Evolutionary conservation across 768 basidiomycete genomes (phyloP).

Genomic region (Sporobolomyces roseus): DNA sequence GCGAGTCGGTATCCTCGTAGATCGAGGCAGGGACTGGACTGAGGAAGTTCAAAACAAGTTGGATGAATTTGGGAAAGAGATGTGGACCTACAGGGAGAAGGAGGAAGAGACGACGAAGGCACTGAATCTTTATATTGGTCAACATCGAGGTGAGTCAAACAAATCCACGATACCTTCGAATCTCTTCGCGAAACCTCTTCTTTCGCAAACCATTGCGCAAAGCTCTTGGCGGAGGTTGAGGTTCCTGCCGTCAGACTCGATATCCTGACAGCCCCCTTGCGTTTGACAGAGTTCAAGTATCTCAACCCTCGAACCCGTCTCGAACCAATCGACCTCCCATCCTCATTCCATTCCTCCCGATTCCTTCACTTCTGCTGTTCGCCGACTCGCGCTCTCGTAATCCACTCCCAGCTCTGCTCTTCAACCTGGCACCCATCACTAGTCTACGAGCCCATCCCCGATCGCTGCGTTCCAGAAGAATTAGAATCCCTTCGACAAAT

Average conservation of each 20-base stretch:
- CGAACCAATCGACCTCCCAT: conserved; percentile 64
- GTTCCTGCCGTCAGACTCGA: no score
- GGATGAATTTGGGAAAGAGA: conserved; percentile 62
- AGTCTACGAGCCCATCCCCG: conserved; percentile 85
- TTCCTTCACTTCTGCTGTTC: conserved; percentile 82
- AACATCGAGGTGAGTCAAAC: conserved; percentile 59
- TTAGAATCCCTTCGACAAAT: conserved; percentile 63
- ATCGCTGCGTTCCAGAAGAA: conserved; percentile 74
- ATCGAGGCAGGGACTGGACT: conserved; percentile 69
- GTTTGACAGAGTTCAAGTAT: conserved; percentile 65
- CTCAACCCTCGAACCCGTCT: conserved; percentile 67
- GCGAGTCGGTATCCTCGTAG: conserved; percentile 74
- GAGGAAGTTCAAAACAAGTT: conserved; percentile 57
- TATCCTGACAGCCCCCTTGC: no score
- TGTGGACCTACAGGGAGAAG: conserved; percentile 73
- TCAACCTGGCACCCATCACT: conserved; percentile 62
- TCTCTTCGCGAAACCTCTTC: no score
- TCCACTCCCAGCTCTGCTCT: conserved; percentile 62
- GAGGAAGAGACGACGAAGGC: conserved; percentile 65
- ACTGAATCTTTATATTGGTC: conserved; percentile 69
- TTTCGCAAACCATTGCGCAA: no score
- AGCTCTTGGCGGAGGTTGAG: no score
- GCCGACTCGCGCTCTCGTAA: conserved; percentile 63
- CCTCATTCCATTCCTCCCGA: conserved; percentile 57
- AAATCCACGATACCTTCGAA: background rate